Base-by-base conservation (phyloP, 805 yeast genomes). In the Saccharomycopsis sp. region DNA sequence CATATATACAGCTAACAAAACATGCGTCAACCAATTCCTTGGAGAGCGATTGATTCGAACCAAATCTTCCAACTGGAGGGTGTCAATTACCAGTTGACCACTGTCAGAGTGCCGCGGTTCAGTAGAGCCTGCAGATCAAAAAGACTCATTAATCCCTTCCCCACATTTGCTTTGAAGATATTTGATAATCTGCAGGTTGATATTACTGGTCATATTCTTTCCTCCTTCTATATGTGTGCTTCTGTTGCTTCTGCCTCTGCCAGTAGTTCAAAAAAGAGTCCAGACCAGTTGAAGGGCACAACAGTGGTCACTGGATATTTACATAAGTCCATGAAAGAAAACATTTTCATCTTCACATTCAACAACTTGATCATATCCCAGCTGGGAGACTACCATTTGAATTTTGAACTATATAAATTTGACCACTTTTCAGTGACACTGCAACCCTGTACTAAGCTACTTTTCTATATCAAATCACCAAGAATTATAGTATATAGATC, bases 201-300 rank as follows among this genome's bases (percentile, higher is more conserved):
- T 47, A 50, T 56, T 23, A 56, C 58, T 25, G 50, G 25, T 17
- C 55, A 50, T 52, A 49, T 56, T 7, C 47, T 56, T 47, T 24
- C 55, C 14, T 47, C 51, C 41, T 56, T 56, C 25, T 49, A 50
- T 22, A 22, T 56, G 54, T 19, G 49, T 17, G 49, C 49, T 17
- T 44, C 49, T 17, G 22, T 44, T 44, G 12, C 19, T 17, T 7
- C 22, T 12, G 20, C 49, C 22, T 8, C 49, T 12, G 22, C 8
- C 5, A 44, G 20, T 44, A 12, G 9, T 44, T 44, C 49, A 7
- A 44, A n/a, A 3, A 44, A 44, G 7, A 17, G 49, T 44, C 19
- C 9, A 7, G 22, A n/a, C 8, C 22, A 17, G 20, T 12, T 44
- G 7, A 44, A 44, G 7, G 49, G 49, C 22, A 44, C 49, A 7